These are phyloP conservation scores for Podaxis mareebaensis DNA, from an alignment of 768 basidiomycete species.

Conservation along the genomic window DNA sequence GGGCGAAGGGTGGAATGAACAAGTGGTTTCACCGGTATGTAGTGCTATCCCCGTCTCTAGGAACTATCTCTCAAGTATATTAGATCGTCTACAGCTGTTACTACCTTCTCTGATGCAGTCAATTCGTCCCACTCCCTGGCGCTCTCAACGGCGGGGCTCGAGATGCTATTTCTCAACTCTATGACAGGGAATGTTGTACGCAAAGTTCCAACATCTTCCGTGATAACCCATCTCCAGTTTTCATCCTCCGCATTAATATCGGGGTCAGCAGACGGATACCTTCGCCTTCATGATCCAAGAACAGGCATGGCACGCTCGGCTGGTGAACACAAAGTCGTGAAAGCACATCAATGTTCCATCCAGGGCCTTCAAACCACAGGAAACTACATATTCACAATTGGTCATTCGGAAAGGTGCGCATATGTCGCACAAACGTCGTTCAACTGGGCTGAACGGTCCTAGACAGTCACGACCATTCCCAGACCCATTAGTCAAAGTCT, in stretches of 20 bases:
- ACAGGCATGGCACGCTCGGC: slow-evolving; percentile 51
- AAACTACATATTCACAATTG: slow-evolving; percentile 84
- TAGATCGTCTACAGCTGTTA: slow-evolving; percentile 34
- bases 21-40: slow-evolving; percentile 78
- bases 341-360: slow-evolving; percentile 81
- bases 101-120: slow-evolving; percentile 48
- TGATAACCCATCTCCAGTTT: slow-evolving; percentile 65
- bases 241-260: slow-evolving; percentile 65
- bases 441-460: not conserved
- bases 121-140: slow-evolving; percentile 59
- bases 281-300: slow-evolving; percentile 74
- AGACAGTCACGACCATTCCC: slow-evolving; percentile 88
- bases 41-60: no score
- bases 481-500: slow-evolving; percentile 92
- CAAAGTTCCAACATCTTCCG: slow-evolving; percentile 54
- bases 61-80: slow-evolving; percentile 1
- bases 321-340: slow-evolving; percentile 52
- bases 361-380: slow-evolving; percentile 80
- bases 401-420: slow-evolving; percentile 77
- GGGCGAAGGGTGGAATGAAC: slow-evolving; percentile 84
- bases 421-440: not conserved
- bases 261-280: slow-evolving; percentile 71
- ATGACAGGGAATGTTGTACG: slow-evolving; percentile 67
- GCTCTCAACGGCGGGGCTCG: slow-evolving; percentile 56
- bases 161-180: slow-evolving; percentile 72